A percentile compares a stretch with the other conserved stretches of the same genome.
phyloP scores from a whole-genome alignment of 345 rosid species.

The Gynandropsis gynandra region DNA sequence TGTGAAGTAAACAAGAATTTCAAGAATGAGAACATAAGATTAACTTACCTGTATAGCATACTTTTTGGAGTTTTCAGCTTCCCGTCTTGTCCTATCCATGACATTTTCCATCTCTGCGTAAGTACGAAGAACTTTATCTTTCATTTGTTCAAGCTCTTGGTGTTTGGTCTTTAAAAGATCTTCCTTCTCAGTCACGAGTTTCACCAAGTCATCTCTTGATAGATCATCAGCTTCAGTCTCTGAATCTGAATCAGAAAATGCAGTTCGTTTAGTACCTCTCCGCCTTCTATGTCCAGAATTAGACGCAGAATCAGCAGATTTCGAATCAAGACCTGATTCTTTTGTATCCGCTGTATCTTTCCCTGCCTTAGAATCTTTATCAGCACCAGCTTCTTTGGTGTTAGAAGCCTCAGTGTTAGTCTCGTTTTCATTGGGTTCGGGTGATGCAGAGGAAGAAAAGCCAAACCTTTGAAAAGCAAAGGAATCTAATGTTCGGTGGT shows the following conservation, averaged over 20 bases:
- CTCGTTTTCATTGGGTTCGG: constrained; percentile 42
- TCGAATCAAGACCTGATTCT: constrained; percentile 36
- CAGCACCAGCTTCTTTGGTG: constrained; percentile 25
- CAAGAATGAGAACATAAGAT: not conserved
- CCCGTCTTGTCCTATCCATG: constrained; percentile 74
- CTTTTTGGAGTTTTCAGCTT: constrained; percentile 82
- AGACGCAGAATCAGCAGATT: constrained; percentile 24
- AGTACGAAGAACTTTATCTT: constrained; percentile 68
- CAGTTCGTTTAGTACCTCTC: constrained; percentile 36
- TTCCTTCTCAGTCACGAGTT: constrained; percentile 72
- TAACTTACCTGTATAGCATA: constrained; percentile 79
- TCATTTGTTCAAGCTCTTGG: constrained; percentile 52
- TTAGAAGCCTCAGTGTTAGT: constrained; percentile 24
- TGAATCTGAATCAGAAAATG: constrained; percentile 55
- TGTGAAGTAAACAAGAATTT: not conserved
- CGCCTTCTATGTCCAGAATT: constrained; percentile 32
- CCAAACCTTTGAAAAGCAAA: constrained; percentile 43
- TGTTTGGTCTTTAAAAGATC: constrained; percentile 57
- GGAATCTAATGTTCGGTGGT: constrained; percentile 32
- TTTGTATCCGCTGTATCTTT: constrained; percentile 27
- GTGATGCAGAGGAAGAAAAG: constrained; percentile 56
- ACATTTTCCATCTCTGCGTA: constrained; percentile 90
- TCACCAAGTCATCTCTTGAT: constrained; percentile 63
- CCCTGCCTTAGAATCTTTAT: constrained; percentile 24
- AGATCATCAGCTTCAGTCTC: constrained; percentile 56